Evolutionary conservation across 257 asterid genomes (phyloP).

Genomic region (Forsythia suspensa): DNA sequence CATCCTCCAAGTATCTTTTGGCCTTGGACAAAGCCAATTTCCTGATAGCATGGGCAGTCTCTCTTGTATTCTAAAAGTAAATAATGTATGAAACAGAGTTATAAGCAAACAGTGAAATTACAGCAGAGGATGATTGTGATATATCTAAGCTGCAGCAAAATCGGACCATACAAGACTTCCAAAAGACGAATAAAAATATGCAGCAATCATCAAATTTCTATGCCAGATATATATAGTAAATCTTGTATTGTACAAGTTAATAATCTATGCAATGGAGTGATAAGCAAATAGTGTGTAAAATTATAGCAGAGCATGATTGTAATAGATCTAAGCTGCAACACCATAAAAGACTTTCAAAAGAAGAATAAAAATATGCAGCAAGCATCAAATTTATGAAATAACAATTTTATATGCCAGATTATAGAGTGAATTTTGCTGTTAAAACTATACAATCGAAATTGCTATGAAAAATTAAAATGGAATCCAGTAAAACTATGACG

Average conservation of each 20-base stretch:
- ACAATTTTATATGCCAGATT: too few species aligned
- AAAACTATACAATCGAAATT: too few species aligned
- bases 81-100: neutral
- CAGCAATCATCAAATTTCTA: too few species aligned
- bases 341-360: neutral
- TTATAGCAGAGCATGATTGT: neutral
- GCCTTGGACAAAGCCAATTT: slow-evolving; percentile 61
- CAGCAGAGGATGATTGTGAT: neutral
- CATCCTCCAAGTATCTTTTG: slow-evolving; percentile 67
- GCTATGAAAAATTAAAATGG: neutral
- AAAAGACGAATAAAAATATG: too few species aligned
- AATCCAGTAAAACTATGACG: neutral
- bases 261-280: too few species aligned
- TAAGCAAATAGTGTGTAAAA: neutral
- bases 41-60: slow-evolving; percentile 73
- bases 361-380: neutral
- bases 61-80: slow-evolving; percentile 53
- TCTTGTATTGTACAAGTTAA: slow-evolving; percentile 46
- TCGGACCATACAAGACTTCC: too few species aligned
- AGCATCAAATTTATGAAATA: neutral
- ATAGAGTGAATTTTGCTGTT: too few species aligned
- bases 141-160: neutral
- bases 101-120: neutral
- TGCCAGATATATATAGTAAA: neutral
- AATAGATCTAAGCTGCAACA: neutral